Base-by-base conservation (phyloP, 1,284 basidiomycete genomes). In the Puccinia coronata region DNA sequence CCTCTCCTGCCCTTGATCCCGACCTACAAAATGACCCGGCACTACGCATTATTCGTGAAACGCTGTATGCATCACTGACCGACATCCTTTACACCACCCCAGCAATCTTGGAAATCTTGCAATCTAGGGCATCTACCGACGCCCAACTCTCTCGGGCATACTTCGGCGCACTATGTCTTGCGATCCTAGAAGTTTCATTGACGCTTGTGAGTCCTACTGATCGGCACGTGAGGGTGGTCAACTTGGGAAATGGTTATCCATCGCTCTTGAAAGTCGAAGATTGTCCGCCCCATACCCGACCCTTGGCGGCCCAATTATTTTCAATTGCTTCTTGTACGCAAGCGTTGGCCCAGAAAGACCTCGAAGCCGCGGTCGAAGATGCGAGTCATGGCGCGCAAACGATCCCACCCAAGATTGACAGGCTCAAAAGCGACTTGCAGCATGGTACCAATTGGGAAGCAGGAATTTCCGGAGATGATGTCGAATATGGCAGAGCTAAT, bases 61-160 rank as follows among this genome's bases (percentile, higher is more conserved):
- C 76, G 51, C 41, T 79, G 11, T 79, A 79, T 31, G 76, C 76
- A 23, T 79, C 76, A 55, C 65, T 79, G 31, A 70, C 76, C 65
- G 76, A 79, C 39, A 70, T 70, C 14, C 76, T 79, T 47, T 79
- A 79, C 31, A 51, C 76, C 28, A 79, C 76, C 12, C 76, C 76
- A 5, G 51, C 76, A 31, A 28, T 79, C 55, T 70, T 69, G 28
- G 34, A 69, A 55, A 79, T 55, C 47, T 67, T 79, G 34, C 63
- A 70, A 28, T 79, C 76, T 43, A 51, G n/a, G 71, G 31, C 20
- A 25, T 55, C 51, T 5, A 79, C 63, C 25, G 65, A 69, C 31
- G 76, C 34, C 25, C 31, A 79, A 55, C 65, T 79, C 20, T 79
- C 76, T 57, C 59, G 65, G 34, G 63, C 76, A n/a, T 79, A 79